phyloP scores from a whole-genome alignment of 768 basidiomycete genomes.

The Boletus subcaerulescens region DNA sequence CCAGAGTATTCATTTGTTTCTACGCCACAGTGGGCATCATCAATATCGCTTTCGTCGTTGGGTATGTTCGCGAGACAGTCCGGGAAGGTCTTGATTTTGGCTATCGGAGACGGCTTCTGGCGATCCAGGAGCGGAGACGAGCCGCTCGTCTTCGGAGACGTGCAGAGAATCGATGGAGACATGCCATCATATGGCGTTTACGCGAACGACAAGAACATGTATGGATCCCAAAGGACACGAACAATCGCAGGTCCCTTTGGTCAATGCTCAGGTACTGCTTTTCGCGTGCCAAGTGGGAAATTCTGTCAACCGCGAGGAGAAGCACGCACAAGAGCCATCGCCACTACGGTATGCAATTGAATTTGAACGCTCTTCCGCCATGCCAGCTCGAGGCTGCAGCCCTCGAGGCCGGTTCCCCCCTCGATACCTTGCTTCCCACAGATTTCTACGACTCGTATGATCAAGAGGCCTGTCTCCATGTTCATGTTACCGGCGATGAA shows the following conservation, averaged over 20 bases:
- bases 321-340: conserved; percentile 3
- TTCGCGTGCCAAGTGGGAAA: conserved; percentile 8
- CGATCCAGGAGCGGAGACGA: conserved; percentile 45
- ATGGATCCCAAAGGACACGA: conserved; percentile 47
- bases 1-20: conserved; percentile 57
- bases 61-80: conserved; percentile 64
- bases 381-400: conserved; percentile 59
- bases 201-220: conserved; percentile 43
- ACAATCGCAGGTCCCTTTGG: conserved; percentile 4
- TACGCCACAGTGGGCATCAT: conserved; percentile 62
- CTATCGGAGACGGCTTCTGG: conserved; percentile 53
- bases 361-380: conserved; percentile 56
- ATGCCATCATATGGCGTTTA: conserved; percentile 65
- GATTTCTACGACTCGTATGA: conserved; percentile 27
- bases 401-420: conserved; percentile 63
- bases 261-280: conserved; percentile 6
- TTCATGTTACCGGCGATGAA: background rate
- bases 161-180: conserved; percentile 53
- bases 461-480: background rate
- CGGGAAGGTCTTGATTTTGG: conserved; percentile 70
- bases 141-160: conserved; percentile 41
- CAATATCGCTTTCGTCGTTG: conserved; percentile 61
- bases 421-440: conserved; percentile 47
- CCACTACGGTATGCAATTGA: conserved; percentile 54
- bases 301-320: background rate